Evolutionary conservation across 805 yeast genomes (phyloP), one percentile per base, ranked within the genome.

Genomic region (Barnettozyma californica): DNA sequence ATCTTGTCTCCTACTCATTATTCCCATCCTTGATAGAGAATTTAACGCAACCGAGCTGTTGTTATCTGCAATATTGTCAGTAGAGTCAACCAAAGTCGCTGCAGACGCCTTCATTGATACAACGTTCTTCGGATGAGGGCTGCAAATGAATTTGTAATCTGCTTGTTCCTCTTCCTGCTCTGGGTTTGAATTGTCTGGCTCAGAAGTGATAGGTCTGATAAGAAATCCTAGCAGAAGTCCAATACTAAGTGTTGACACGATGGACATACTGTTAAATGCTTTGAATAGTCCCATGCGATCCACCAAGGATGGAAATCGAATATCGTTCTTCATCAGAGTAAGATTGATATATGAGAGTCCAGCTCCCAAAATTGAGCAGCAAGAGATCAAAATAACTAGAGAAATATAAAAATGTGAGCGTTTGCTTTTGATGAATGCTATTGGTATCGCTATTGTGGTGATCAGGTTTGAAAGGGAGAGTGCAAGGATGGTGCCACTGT

Each of bases 91-190:
- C n/a, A 60, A 43, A 1, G 64, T 60, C 9, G 56, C 60, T 5
- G 64, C 60, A 8, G 63, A 59, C 2, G 62, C 57, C 47, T 60
- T 60, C 43, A 59, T 21, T 4, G 63, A 56, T 23, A 59, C 48
- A 14, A 46, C 27, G 11, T 37, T 47, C 18, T 37, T 16, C 14
- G 19, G 41, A 11, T n/a, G 34, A 20, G 21, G 10, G n/a, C 14
- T 34, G 8, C 9, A 11, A 14, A 9, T 7, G 18, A 16, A 20
- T 19, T 21, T 21, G 25, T 19, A 37, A 10, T 14, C 26, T 20
- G 41, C 13, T 9, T 36, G 21, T 20, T 36, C 25, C 25, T 16
- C 20, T 8, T 38, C 33, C 20, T n/a, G 13, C 8, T 25, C 43
- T 6, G 16, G 21, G n/a, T 14, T 11, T 33, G 27, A 8, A 5